Base-by-base conservation (phyloP, 495 filamentous ascomycete species). In the Cladorrhinum samala region DNA sequence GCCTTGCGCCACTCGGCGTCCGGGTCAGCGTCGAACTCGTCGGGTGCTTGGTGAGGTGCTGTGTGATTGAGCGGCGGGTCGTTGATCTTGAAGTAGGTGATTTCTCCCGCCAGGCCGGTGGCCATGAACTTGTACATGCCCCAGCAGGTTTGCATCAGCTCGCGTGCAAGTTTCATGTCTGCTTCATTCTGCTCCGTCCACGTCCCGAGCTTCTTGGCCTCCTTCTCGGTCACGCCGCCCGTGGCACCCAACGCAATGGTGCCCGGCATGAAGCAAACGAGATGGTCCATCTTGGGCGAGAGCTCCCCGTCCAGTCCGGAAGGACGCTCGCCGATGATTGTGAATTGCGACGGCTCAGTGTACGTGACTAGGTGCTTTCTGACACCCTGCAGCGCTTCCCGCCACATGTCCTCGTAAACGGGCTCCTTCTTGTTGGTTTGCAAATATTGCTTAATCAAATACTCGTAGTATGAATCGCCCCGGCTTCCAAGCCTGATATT, bases 381-480 rank as follows among this genome's bases (percentile, higher is more conserved):
- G 50, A 99, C 83, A 21, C 94, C 93, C 30, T 71, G 72, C 20
- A 97, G 73, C 6, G 91, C 77, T 66, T 97, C 85, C 41, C 93
- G 79, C 88, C 94, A 99, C 82, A 99, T 87, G 3, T 92, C 87
- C 42, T 83, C 76, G 68, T 97, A 99, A 7, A 97, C 71, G 1
- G 83, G 77, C 66, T 98, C 93, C 58, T 90, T 77, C 67, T 87
- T 82, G 18, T 85, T 86, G 8, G 94, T 99, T 62, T 97, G 93
- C 3, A 94, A 76, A 64, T 93, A 96, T 65, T 97, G 92, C 70
- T 97, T 97, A 73, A 97, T 89, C 36, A 96, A 82, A 66, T 96
- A 96, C 68, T 97, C 89, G 70, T 99, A 99, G 65, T 97, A 99
- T 16, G 89, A 95, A 67, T 99, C 93, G 38, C 92, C 94, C 50